Percentiles rank a stretch among this genome's conserved stretches.
phyloP scores from a whole-genome alignment of 169 alveolate species.

The Neospora caninum region DNA sequence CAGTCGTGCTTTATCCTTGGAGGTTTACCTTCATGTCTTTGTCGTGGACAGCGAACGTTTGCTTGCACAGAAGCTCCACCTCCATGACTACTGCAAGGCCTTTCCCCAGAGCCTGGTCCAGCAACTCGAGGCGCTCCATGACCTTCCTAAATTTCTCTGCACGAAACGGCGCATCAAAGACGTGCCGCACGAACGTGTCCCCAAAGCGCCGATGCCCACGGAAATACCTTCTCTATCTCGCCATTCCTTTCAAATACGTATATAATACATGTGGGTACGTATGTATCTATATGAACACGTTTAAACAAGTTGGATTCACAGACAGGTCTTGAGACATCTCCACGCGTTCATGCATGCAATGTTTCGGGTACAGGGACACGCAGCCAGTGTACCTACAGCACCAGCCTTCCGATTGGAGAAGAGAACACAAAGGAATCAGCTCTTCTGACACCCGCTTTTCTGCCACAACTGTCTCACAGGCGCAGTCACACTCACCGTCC shows the following conservation, averaged over 20 bases:
- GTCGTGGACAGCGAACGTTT: not conserved
- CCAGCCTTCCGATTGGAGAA: too few relatives aligned
- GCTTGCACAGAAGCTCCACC: not conserved
- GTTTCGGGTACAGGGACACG: too few relatives aligned
- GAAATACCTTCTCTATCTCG: not conserved
- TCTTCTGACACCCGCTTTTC: too few relatives aligned
- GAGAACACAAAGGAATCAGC: too few relatives aligned
- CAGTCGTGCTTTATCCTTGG: too few relatives aligned
- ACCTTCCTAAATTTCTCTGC: not conserved
- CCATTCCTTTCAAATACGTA: not conserved
- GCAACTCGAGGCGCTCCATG: not conserved
- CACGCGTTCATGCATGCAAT: too few relatives aligned
- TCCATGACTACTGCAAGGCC: slow-evolving; percentile 26
- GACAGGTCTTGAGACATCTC: too few relatives aligned
- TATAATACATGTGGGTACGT: not conserved
- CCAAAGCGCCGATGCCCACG: not conserved
- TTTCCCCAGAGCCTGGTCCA: not conserved
- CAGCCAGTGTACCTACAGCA: too few relatives aligned
- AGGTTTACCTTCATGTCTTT: not conserved
- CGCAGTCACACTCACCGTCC: too few relatives aligned
- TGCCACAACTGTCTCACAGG: too few relatives aligned
- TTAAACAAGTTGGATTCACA: too few relatives aligned
- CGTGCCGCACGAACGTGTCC: not conserved
- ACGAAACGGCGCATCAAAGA: not conserved
- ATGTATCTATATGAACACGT: not conserved